Conservation (phyloP, 495 filamentous ascomycete genomes). For the Aspergillus steynii region DNA sequence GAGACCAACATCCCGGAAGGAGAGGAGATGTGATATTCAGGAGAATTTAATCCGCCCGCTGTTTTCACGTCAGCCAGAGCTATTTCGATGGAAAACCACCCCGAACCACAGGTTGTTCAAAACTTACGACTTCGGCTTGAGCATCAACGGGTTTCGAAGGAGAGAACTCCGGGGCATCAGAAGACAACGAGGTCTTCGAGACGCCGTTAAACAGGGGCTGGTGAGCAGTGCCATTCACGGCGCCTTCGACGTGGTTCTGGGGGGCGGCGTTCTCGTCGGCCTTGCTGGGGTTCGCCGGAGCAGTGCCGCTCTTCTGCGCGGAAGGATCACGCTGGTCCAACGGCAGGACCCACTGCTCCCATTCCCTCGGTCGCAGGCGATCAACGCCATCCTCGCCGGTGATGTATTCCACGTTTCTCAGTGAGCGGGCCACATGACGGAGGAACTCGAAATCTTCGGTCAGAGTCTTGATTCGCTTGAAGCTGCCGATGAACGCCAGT, state of each 20-base stretch:
- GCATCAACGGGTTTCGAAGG: conserved; percentile 48
- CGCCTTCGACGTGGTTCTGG: conserved; percentile 28
- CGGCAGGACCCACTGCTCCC: conserved; percentile 77
- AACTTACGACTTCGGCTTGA: conserved; percentile 44
- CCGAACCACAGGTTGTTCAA: conserved; percentile 37
- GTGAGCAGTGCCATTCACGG: conserved; percentile 29
- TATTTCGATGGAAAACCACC: conserved; percentile 40
- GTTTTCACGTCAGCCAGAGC: conserved; percentile 42
- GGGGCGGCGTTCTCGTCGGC: conserved; percentile 28
- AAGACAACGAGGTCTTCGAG: conserved; percentile 63
- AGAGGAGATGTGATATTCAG: conserved; percentile 8
- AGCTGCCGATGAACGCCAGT: conserved; percentile 71
- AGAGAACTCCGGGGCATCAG: conserved; percentile 74
- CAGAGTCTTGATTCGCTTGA: conserved; percentile 79
- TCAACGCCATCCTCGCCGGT: conserved; percentile 72
- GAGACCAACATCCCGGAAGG: conserved; percentile 9
- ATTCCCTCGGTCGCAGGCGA: conserved; percentile 75
- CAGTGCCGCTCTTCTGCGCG: conserved; percentile 61
- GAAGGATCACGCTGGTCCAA: conserved; percentile 59
- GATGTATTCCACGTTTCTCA: conserved; percentile 68
- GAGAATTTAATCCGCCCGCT: conserved; percentile 35
- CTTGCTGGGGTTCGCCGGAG: conserved; percentile 23
- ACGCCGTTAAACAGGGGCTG: conserved; percentile 40
- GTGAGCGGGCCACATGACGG: conserved; percentile 68
- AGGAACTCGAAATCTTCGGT: conserved; percentile 73